Percentiles rank a stretch among this genome's conserved stretches.
Evolutionary conservation across 192 early-diverging fungal genomes (phyloP).

Genomic region (Podila verticillata): DNA sequence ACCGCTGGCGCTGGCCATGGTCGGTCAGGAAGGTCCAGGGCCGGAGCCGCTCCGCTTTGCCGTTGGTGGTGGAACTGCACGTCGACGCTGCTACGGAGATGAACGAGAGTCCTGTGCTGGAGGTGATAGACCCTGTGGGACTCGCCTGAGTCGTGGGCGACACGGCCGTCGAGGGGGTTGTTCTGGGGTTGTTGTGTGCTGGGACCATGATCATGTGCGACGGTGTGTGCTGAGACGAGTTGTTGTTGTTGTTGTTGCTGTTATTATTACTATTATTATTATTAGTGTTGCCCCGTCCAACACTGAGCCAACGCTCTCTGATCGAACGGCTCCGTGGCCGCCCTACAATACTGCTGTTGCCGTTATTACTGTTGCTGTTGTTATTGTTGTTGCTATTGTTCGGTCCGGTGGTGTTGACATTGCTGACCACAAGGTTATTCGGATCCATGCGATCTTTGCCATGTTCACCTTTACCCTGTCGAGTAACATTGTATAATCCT

Average conservation of each 20-base stretch:
- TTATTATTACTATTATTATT: no score
- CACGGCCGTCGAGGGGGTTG: neutral
- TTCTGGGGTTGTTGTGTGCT: no score
- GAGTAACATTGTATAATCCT: slow-evolving; percentile 15
- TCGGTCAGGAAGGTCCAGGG: slow-evolving; percentile 19
- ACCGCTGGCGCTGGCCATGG: slow-evolving; percentile 20
- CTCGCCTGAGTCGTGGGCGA: neutral
- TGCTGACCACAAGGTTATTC: slow-evolving; percentile 12
- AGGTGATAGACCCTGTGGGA: neutral
- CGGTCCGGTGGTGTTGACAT: neutral
- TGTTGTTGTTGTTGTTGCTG: neutral
- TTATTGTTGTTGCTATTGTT: neutral
- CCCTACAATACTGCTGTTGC: neutral
- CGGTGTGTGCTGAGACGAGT: neutral
- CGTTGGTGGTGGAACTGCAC: neutral
- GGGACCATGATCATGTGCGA: neutral
- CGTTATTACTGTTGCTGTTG: neutral
- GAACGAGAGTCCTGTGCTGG: neutral
- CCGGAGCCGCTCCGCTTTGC: slow-evolving; percentile 1
- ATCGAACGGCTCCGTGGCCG: slow-evolving; percentile 26
- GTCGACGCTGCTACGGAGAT: neutral
- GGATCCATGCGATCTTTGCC: slow-evolving; percentile 13
- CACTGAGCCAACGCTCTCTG: neutral
- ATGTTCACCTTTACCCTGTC: neutral
- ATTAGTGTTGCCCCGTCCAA: neutral